A percentile compares a stretch with the other conserved stretches of the same genome.
phyloP scores from a whole-genome alignment of 2,329 filamentous ascomycete species.

The Bertia moriformis region DNA sequence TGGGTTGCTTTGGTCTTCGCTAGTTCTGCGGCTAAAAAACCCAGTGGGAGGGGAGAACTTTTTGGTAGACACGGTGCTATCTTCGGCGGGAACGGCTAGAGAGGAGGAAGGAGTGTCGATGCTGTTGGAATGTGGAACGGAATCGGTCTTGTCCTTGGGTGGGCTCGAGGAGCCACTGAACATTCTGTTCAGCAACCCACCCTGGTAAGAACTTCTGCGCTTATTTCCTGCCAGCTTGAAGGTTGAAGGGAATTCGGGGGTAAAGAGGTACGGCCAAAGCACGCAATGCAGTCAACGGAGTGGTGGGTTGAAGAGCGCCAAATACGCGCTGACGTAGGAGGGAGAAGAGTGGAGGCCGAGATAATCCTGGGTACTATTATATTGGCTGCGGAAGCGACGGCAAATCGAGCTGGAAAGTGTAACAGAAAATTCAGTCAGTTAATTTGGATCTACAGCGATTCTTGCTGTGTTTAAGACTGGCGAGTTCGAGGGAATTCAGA shows the following conservation, averaged over 20 bases:
- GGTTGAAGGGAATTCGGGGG: slow-evolving; percentile 10
- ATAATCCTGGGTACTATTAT: too few species aligned
- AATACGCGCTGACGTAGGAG: neutral
- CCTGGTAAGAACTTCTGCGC: slow-evolving; percentile 91
- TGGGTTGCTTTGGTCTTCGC: slow-evolving; percentile 69
- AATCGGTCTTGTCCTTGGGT: slow-evolving; percentile 35
- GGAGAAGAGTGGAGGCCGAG: too few species aligned
- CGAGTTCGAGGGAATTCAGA: too few species aligned
- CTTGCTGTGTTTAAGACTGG: too few species aligned
- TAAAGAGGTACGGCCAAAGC: neutral
- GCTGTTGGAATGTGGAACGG: slow-evolving; percentile 10
- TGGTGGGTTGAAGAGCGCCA: too few species aligned
- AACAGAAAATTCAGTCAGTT: neutral
- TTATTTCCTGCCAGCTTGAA: slow-evolving; percentile 92
- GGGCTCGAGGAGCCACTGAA: slow-evolving; percentile 72
- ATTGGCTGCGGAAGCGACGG: neutral
- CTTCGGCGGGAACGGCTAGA: slow-evolving; percentile 40
- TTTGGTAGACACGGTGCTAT: slow-evolving; percentile 36
- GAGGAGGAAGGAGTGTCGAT: slow-evolving; percentile 11
- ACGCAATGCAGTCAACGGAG: neutral
- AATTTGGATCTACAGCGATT: too few species aligned
- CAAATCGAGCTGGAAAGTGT: neutral
- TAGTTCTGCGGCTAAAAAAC: slow-evolving; percentile 72
- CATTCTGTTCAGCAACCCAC: slow-evolving; percentile 90
- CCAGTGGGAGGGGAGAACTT: slow-evolving; percentile 33